Conservation (phyloP, 805 yeast genomes). For the Saccharomycopsis malanga region DNA sequence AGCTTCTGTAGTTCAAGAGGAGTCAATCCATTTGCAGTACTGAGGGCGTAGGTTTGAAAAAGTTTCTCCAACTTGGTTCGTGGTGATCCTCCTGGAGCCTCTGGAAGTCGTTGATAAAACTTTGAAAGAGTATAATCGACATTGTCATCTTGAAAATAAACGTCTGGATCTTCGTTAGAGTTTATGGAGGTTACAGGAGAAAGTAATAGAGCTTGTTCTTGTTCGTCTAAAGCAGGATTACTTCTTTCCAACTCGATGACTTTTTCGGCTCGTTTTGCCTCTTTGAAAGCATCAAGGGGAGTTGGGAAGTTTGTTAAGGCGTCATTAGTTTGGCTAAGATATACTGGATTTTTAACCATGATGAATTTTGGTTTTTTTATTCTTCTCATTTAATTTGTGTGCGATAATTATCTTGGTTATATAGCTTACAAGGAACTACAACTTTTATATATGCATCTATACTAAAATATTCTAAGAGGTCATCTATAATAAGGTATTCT, state of each 20-base stretch:
- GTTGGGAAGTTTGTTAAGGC: slow-evolving; percentile 6
- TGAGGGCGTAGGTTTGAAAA: neutral
- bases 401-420: too few relatives aligned
- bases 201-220: neutral
- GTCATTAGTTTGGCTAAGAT: slow-evolving; percentile 2
- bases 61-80: neutral
- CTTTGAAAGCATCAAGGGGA: slow-evolving; percentile 8
- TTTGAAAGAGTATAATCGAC: neutral
- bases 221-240: neutral
- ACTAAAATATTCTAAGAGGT: too few relatives aligned
- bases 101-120: neutral
- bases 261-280: slow-evolving; percentile 2
- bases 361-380: too few relatives aligned
- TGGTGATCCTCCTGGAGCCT: neutral
- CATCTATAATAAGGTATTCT: too few relatives aligned
- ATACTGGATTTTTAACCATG: too few relatives aligned
- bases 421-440: too few relatives aligned
- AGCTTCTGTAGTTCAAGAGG: slow-evolving; percentile 9
- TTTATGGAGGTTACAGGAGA: neutral
- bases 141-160: neutral
- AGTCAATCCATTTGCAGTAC: neutral
- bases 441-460: too few relatives aligned
- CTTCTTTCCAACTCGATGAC: neutral
- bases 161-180: neutral
- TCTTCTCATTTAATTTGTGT: too few relatives aligned